Evolutionary conservation across 345 rosid species (phyloP).

Genomic region (Chamaenerion angustifolium): DNA sequence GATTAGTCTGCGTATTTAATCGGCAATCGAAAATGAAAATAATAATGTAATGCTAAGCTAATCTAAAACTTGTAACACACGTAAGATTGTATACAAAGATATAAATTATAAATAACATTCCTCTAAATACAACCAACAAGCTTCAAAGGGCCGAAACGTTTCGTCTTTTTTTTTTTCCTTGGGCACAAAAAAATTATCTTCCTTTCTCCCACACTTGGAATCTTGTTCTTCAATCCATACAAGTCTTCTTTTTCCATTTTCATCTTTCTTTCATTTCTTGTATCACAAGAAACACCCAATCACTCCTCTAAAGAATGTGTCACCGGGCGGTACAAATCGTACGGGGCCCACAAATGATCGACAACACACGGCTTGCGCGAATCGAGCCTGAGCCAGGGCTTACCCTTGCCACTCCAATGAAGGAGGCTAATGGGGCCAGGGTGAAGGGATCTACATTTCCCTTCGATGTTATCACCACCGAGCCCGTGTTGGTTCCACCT

Average conservation of each 20-base stretch:
- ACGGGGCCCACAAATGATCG: slow-evolving; percentile 42
- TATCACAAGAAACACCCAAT: not conserved
- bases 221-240: no score
- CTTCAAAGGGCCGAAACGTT: no score
- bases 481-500: slow-evolving; percentile 49
- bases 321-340: slow-evolving; percentile 30
- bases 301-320: slow-evolving; percentile 19
- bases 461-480: slow-evolving; percentile 37
- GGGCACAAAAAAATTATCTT: no score
- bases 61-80: no score
- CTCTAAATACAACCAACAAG: no score
- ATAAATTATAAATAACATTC: no score
- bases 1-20: no score
- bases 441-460: slow-evolving; percentile 32
- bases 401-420: slow-evolving; percentile 53
- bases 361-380: slow-evolving; percentile 37
- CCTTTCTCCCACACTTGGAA: no score
- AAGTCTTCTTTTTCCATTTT: not conserved
- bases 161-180: no score
- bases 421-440: slow-evolving; percentile 44
- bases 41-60: no score
- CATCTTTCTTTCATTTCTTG: not conserved
- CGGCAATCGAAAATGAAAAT: no score
- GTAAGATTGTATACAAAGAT: no score
- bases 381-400: slow-evolving; percentile 45